Evolutionary conservation across 192 early-diverging fungal species (phyloP), one percentile per base, ranked within the genome.

Genomic region (Tieghemiomyces parasiticus): DNA sequence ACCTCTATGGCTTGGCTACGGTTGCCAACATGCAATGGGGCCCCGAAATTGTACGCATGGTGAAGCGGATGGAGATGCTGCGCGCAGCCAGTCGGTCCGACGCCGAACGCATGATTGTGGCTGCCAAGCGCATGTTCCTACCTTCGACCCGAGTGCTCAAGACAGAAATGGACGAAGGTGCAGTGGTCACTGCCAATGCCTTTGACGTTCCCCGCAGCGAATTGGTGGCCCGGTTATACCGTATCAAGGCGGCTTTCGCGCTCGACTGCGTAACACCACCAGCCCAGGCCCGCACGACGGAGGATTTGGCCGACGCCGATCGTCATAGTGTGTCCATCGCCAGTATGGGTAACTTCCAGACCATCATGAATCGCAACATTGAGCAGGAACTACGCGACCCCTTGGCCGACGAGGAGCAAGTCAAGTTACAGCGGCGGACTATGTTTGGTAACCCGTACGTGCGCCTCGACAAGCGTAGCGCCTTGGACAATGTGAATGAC

Each of bases 361-460:
- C 75, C 13, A 71, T 71, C 16, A 83, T 84, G 78, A 62, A 69
- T n/a, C 67, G 72, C 10, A 59, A 70, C 34, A 74, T 72, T 28
- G 66, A 71, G 32, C 71, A 77, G 13, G 78, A 74, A 30, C 68
- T 83, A 19, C 71, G 85, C 48, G 79, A 85, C 58, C 84, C 87
- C 12, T 65, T 82, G 35, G 62, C 81, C 35, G 80, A 82, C 47
- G 87, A 87, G 60, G 83, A 85, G 16, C 71, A 69, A 2, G 62
- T 74, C 19, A 71, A 71, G 60, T 71, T 74, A 54, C 69, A 74
- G 16, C 76, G 73, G 26, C 58, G 75, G 26, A 81, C 81, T 13
- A 78, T 87, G 75, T 89, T 87, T 72, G 87, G 87, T 29, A 89
- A 87, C 59, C 85, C 85, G 0, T 89, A 84, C 59, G 70, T 74